phyloP scores from a whole-genome alignment of 2,329 filamentous ascomycete species.

The Phialemonium atrogriseum region DNA sequence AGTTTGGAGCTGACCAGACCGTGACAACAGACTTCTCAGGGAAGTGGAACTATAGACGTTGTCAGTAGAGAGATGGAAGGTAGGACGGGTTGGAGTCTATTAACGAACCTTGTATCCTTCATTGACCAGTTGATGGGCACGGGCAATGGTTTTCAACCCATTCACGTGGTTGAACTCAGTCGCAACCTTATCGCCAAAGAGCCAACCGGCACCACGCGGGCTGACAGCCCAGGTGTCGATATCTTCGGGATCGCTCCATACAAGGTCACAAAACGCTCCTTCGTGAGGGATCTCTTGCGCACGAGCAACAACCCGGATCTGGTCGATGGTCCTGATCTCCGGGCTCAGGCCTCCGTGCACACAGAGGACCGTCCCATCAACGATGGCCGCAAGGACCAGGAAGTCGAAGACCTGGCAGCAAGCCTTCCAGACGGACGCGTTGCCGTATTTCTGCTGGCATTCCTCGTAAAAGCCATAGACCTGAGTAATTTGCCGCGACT shows the following conservation, averaged over 20 bases:
- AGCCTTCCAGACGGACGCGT: constrained; percentile 99
- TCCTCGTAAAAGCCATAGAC: constrained; percentile 99
- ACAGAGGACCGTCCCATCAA: constrained; percentile 97
- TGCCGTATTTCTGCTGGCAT: constrained; percentile 96
- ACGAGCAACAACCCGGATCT: constrained; percentile 96
- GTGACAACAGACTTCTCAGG: constrained; percentile 91
- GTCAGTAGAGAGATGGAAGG: constrained; percentile 17
- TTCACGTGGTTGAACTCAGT: constrained; percentile 98
- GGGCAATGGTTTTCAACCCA: constrained; percentile 86
- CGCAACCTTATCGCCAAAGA: constrained; percentile 95
- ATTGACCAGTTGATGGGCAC: constrained; percentile 96
- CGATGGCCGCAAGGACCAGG: constrained; percentile 90
- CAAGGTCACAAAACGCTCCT: constrained; percentile 94
- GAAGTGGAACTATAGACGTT: constrained; percentile 67
- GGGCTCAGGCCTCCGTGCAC: constrained; percentile 88
- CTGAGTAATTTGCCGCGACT: constrained; percentile 94
- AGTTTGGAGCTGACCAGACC: constrained; percentile 96
- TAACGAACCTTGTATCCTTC: constrained; percentile 86
- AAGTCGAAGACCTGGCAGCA: constrained; percentile 99
- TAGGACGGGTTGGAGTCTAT: not conserved
- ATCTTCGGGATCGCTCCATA: constrained; percentile 97
- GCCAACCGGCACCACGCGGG: constrained; percentile 91
- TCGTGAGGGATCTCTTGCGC: constrained; percentile 98
- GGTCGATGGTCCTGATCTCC: constrained; percentile 93
- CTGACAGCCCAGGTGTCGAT: constrained; percentile 94